phyloP scores from a whole-genome alignment of 2,329 filamentous ascomycete genomes.

The Mollisia scopiformis region DNA sequence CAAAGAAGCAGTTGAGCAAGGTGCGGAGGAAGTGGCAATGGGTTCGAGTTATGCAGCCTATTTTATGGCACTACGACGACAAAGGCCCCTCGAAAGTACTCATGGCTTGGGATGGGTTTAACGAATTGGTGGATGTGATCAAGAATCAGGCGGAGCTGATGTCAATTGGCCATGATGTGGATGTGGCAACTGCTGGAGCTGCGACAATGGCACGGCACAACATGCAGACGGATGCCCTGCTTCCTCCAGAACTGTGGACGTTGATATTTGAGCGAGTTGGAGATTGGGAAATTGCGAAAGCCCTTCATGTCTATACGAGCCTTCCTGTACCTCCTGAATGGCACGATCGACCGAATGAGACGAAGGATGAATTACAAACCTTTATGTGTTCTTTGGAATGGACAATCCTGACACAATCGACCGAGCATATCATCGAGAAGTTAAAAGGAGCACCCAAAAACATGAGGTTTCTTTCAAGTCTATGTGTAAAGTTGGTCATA shows the following conservation, averaged over 20 bases:
- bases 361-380: conserved; percentile 67
- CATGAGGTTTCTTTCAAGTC: conserved; percentile 72
- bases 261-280: conserved; percentile 82
- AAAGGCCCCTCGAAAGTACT: conserved; percentile 54
- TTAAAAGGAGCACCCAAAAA: conserved; percentile 72
- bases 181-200: conserved; percentile 39
- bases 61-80: conserved; percentile 78
- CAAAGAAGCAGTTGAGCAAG: conserved; percentile 84
- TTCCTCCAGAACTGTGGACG: conserved; percentile 89
- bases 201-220: conserved; percentile 48
- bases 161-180: conserved; percentile 71
- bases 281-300: conserved; percentile 89
- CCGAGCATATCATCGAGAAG: conserved; percentile 72
- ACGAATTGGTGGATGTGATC: conserved; percentile 73
- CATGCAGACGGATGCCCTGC: conserved; percentile 42
- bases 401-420: conserved; percentile 74
- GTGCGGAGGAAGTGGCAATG: conserved; percentile 84
- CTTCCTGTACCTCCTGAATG: conserved; percentile 75
- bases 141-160: conserved; percentile 78
- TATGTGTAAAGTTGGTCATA: conserved; percentile 87
- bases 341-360: conserved; percentile 62
- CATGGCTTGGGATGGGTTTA: conserved; percentile 66
- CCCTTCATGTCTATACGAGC: conserved; percentile 79
- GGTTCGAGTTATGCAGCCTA: conserved; percentile 79
- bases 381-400: conserved; percentile 83